Percentiles rank a stretch among this genome's conserved stretches.
phyloP scores from a whole-genome alignment of 2,329 filamentous ascomycete genomes.

The Davidsoniella virescens region DNA sequence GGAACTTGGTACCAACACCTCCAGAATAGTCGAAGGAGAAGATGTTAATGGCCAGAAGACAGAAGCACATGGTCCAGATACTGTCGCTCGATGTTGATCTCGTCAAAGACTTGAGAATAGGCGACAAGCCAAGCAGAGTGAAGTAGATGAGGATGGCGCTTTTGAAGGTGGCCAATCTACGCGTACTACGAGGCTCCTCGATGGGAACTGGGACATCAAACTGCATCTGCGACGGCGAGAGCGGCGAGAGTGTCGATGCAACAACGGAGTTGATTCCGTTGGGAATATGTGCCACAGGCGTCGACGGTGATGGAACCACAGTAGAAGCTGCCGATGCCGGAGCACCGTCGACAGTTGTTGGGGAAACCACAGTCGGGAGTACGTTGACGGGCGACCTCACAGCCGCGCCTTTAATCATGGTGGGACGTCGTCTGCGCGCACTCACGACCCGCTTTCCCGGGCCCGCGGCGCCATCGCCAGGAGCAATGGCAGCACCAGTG shows the following conservation, averaged over 20 bases:
- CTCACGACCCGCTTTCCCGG: conserved; percentile 10
- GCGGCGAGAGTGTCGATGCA: conserved; percentile 11
- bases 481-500: conserved; percentile 4
- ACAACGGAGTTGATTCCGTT: conserved; percentile 13
- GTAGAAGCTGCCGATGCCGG: neutral
- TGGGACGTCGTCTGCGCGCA: conserved; percentile 9
- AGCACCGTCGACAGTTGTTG: conserved; percentile 29
- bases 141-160: conserved; percentile 88
- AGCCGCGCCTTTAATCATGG: conserved; percentile 13
- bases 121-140: conserved; percentile 76
- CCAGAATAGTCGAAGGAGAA: conserved; percentile 96
- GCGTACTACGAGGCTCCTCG: conserved; percentile 28
- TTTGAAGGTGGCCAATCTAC: conserved; percentile 65
- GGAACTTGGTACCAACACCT: conserved; percentile 44
- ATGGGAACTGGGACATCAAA: conserved; percentile 18
- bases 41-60: conserved; percentile 86
- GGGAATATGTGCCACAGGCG: conserved; percentile 29
- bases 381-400: conserved; percentile 11
- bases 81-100: conserved; percentile 81
- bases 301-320: conserved; percentile 24
- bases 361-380: conserved; percentile 15
- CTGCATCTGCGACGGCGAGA: conserved; percentile 15
- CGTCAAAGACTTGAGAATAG: conserved; percentile 93
- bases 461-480: neutral
- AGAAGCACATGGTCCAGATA: conserved; percentile 93